Base-by-base conservation (phyloP, 1,284 basidiomycete genomes). In the Melampsora larici-populina region DNA sequence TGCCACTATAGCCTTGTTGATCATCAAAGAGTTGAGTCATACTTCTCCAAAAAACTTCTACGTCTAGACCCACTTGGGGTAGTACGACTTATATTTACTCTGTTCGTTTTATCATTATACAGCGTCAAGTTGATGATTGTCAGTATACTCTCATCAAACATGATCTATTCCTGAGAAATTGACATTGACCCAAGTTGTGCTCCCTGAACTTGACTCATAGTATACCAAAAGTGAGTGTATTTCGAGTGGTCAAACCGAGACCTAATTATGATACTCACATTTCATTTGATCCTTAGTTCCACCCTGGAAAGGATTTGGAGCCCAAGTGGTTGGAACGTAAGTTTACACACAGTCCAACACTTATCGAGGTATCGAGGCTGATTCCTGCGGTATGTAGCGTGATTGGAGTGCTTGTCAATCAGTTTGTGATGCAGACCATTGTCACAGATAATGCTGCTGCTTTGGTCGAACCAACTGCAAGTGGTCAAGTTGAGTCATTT, bases 41-140 rank as follows among this genome's bases (percentile, higher is more conserved):
- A 17, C 33, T 55, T 67, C 15, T 48, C 26, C n/a, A 4, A 4
- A 46, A 15, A 43, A 24, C 67, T 31, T 6, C 11, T 5, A 60
- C 36, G 11, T 6, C 40, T 7, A 13, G 24, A 62, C 6, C 9
- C 48, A 13, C 58, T 24, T 15, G 63, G 48, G 0, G 21, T 24
- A 11, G 9, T 51, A 15, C 11, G 48, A 48, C 5, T 43, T 7
- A 43, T 13, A 7, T 7, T 31, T 36, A 26, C 62, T 62, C 26
- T 46, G 58, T 75, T 24, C 5, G 49, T 29, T 21, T 11, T 58
- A 58, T 18, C 33, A 31, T 33, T 31, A 21, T 67, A 46, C 33
- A 78, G 76, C 33, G 51, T 78, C 33, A 78, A 78, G 48, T 64
- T 78, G 63, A 78, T 78, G 76, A 78, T 78, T 58, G 76, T 78